These are phyloP conservation scores for Xylariaceae sp. DNA, from an alignment of 2,329 filamentous ascomycete species.

Conservation along the genomic window DNA sequence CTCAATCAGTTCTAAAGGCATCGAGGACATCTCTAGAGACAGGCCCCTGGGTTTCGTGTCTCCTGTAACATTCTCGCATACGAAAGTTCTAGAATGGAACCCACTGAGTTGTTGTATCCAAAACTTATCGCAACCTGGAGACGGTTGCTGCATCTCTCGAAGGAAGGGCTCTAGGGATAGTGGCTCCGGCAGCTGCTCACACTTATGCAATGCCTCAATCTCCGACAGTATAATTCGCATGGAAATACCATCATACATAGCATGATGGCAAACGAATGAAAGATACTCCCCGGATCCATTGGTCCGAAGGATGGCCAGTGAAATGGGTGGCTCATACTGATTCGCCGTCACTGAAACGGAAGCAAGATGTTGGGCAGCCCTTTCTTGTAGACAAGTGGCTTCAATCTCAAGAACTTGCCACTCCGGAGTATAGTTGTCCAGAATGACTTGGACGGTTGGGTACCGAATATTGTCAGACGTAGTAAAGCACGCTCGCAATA, in stretches of 20 bases:
- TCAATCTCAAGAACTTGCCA: constrained; percentile 37
- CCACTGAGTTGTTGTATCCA: constrained; percentile 56
- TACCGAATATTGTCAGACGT: constrained; percentile 54
- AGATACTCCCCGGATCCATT: constrained; percentile 33
- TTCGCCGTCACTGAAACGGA: constrained; percentile 40
- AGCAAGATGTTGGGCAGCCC: constrained; percentile 35
- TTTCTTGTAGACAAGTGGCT: constrained; percentile 14
- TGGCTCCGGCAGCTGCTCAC: constrained; percentile 41
- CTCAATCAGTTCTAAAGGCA: constrained; percentile 43
- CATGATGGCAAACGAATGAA: constrained; percentile 64
- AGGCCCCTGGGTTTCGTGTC: constrained; percentile 14
- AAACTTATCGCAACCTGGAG: constrained; percentile 52
- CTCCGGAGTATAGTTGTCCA: constrained; percentile 41
- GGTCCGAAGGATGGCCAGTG: constrained; percentile 38
- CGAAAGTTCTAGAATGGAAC: constrained; percentile 37
- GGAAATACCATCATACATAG: constrained; percentile 79
- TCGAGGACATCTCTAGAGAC: constrained; percentile 6
- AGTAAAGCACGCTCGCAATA: constrained; percentile 72
- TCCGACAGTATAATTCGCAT: constrained; percentile 66
- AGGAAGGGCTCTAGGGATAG: constrained; percentile 62
- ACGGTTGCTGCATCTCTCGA: constrained; percentile 46
- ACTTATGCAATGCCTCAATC: constrained; percentile 54
- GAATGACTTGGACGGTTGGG: constrained; percentile 68
- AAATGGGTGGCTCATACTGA: constrained; percentile 41
- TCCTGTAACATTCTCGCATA: not conserved